Percentiles rank a stretch among this genome's conserved stretches.
These are phyloP conservation scores for Syzygium grande DNA, from an alignment of 345 rosid genomes.

Conservation along the genomic window DNA sequence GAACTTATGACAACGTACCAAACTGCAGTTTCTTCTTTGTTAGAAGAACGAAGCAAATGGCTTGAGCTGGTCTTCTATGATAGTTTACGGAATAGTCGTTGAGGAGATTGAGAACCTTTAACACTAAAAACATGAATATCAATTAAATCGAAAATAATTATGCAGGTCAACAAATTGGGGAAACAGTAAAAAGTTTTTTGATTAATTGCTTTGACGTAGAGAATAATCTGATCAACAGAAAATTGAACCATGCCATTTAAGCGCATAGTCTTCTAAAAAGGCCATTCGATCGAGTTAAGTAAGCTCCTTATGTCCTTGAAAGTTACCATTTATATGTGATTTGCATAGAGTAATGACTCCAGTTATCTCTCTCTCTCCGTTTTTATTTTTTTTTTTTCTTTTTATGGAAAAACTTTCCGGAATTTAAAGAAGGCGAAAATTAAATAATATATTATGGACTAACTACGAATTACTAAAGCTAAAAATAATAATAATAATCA, in stretches of 20 bases:
- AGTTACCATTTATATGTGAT: not conserved
- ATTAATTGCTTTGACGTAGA: not conserved
- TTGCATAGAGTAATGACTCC: not conserved
- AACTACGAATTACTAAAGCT: no score
- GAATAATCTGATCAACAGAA: not conserved
- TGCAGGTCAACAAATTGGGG: not conserved
- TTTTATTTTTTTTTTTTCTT: no score
- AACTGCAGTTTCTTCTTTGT: not conserved
- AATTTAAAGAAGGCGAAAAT: no score
- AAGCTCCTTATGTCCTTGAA: not conserved
- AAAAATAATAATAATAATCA: no score
- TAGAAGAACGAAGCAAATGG: not conserved
- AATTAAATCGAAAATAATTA: not conserved
- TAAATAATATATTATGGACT: no score
- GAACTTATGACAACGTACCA: not conserved
- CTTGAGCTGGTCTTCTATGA: not conserved
- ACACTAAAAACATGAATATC: not conserved
- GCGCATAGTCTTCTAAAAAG: not conserved
- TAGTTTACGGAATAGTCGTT: no score
- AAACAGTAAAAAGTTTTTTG: not conserved
- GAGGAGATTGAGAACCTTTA: not conserved
- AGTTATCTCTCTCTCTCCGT: no score
- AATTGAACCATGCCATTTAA: not conserved
- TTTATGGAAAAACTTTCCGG: no score
- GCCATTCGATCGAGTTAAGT: not conserved